Conservation (phyloP, 768 basidiomycete genomes). For the Termitomyces sp. region DNA sequence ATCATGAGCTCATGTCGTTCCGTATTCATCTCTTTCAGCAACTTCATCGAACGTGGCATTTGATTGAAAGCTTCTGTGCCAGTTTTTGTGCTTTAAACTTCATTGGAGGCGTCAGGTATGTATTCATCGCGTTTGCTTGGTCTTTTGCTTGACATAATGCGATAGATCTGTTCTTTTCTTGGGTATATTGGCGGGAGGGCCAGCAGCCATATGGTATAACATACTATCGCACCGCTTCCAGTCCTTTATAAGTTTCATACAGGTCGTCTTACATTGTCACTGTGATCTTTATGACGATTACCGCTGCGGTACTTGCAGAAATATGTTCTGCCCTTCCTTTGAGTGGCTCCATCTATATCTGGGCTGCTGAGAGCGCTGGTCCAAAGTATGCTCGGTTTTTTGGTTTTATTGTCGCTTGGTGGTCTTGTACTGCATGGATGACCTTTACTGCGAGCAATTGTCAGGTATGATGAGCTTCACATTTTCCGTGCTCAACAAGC, state of each 20-base stretch:
- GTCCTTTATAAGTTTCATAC: constrained; percentile 7
- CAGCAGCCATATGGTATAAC: constrained; percentile 76
- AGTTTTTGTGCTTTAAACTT: constrained; percentile 90
- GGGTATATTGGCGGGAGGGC: constrained; percentile 80
- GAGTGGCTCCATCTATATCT: constrained; percentile 90
- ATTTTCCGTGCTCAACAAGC: background rate
- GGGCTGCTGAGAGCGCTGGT: constrained; percentile 92
- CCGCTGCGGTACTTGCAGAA: constrained; percentile 82
- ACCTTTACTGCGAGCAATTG: constrained; percentile 87
- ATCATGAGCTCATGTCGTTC: background rate
- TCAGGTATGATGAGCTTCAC: constrained; percentile 43
- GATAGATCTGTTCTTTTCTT: constrained; percentile 71
- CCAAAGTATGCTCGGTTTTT: constrained; percentile 82
- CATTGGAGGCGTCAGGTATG: constrained; percentile 78
- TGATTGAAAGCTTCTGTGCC: constrained; percentile 81
- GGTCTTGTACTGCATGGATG: constrained; percentile 95
- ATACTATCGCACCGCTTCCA: background rate
- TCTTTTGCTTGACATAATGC: background rate
- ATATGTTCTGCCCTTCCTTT: constrained; percentile 85
- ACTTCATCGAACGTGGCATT: constrained; percentile 81
- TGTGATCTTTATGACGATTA: constrained; percentile 83
- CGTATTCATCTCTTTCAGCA: constrained; percentile 39
- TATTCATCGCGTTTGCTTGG: constrained; percentile 3
- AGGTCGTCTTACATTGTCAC: constrained; percentile 87
- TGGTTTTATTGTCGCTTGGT: constrained; percentile 90